Evolutionary conservation across 371 early-diverging fungal genomes (phyloP), one percentile per base, ranked within the genome.

Genomic region (Sporodiniella umbellata): DNA sequence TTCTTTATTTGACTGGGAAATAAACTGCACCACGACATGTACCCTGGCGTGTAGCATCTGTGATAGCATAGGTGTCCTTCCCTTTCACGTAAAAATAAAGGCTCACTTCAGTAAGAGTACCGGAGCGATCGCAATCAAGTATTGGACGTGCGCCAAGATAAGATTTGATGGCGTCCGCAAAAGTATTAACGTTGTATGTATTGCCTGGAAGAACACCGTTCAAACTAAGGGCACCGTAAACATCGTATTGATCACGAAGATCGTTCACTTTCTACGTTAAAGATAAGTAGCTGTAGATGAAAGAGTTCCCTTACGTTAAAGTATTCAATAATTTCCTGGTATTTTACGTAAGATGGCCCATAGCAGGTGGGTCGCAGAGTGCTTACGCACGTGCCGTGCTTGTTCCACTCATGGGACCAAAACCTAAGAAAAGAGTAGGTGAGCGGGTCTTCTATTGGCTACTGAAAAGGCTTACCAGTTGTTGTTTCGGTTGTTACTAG

Each of bases 401-500:
- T 80, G 15, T 61, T 60, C 80, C 80, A 80, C 61, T 80, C 80
- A 58, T 80, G 75, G 39, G 71, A 70, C 76, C 76, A 70, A 31
- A 71, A 71, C 51, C 64, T 62, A 60, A 26, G 37, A n/a, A n/a
- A n/a, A n/a, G n/a, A n/a, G n/a, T n/a, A n/a, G n/a, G n/a, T n/a
- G n/a, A n/a, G n/a, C n/a, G n/a, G n/a, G n/a, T n/a, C n/a, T n/a
- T n/a, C n/a, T n/a, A n/a, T n/a, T n/a, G n/a, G n/a, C n/a, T n/a
- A n/a, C n/a, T n/a, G n/a, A n/a, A n/a, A 22, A 39, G 18, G 17
- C 19, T 17, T 53, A 50, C 54, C 45, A 30, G 37, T 60, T 60
- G 38, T 64, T 58, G 37, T 78, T 69, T 35, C 84, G 84, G 44
- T 72, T 81, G 64, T 86, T 80, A 8, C 86, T 85, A 22, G 87